Conservation (phyloP, 2,329 filamentous ascomycete genomes). For the Colletotrichum caudatum region DNA sequence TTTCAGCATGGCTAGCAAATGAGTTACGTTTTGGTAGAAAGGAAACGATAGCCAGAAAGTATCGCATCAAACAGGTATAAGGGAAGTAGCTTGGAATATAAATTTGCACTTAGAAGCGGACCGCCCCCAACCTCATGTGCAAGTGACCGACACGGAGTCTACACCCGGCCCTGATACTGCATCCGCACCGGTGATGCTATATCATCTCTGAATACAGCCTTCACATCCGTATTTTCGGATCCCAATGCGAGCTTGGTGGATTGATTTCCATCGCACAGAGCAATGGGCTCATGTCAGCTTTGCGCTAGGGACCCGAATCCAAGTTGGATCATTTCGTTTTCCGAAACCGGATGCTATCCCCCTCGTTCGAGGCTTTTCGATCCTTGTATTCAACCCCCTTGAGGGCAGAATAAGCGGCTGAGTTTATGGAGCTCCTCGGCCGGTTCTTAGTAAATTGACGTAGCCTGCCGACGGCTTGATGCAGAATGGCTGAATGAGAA, state of each 20-base stretch:
- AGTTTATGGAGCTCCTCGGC: too few relatives aligned
- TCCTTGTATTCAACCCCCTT: not conserved
- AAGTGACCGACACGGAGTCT: too few relatives aligned
- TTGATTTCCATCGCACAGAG: too few relatives aligned
- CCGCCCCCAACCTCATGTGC: too few relatives aligned
- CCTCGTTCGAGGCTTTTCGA: not conserved
- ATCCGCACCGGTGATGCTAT: too few relatives aligned
- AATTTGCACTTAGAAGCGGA: not conserved
- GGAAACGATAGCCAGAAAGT: not conserved
- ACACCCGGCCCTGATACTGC: too few relatives aligned
- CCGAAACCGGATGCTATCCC: slow-evolving; percentile 24
- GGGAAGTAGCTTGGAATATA: not conserved
- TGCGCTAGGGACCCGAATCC: slow-evolving; percentile 25
- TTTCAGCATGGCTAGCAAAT: slow-evolving; percentile 6
- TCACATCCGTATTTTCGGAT: too few relatives aligned
- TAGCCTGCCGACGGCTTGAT: too few relatives aligned
- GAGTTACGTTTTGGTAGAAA: not conserved
- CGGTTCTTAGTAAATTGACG: not conserved
- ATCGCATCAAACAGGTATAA: not conserved
- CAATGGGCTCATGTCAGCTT: not conserved
- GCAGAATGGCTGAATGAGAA: too few relatives aligned
- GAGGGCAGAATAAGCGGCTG: too few relatives aligned
- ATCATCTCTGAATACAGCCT: too few relatives aligned
- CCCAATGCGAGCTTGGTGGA: too few relatives aligned
- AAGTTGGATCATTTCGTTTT: slow-evolving; percentile 10